These are phyloP conservation scores for Solanum bukasovii DNA, from an alignment of 257 asterid species.

Conservation along the genomic window DNA sequence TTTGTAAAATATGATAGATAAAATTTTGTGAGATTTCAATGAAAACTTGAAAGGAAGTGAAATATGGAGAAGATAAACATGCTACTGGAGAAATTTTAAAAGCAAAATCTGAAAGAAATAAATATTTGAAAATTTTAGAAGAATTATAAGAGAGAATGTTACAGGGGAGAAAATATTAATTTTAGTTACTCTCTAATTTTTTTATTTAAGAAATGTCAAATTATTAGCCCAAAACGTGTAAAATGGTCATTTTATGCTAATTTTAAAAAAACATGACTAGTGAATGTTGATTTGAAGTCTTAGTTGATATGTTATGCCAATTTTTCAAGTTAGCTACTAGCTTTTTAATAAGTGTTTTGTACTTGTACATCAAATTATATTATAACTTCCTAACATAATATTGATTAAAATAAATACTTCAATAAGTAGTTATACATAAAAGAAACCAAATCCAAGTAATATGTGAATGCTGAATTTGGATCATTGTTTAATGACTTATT, in stretches of 20 bases:
- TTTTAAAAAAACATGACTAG: not conserved
- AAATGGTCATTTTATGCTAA: not conserved
- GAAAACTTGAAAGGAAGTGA: not conserved
- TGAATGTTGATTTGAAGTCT: not conserved
- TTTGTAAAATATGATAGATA: not conserved
- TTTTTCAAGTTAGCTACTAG: no score
- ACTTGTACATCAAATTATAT: not conserved
- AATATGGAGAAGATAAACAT: not conserved
- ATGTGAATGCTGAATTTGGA: not conserved
- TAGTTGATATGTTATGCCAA: not conserved
- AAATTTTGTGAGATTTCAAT: not conserved
- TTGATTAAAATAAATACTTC: not conserved
- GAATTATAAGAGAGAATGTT: not conserved
- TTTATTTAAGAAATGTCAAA: not conserved
- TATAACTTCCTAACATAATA: not conserved
- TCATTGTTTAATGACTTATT: not conserved
- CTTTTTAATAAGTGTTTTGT: not conserved
- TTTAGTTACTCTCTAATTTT: not conserved
- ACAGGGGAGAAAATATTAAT: not conserved
- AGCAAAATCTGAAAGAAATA: not conserved
- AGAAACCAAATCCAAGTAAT: not conserved
- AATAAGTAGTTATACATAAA: not conserved
- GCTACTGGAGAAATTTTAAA: not conserved
- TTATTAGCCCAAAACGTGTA: not conserved
- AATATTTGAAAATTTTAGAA: not conserved